Evolutionary conservation across 805 yeast genomes (phyloP), one percentile per base, ranked within the genome.

Genomic region (Limtongia smithiae): DNA sequence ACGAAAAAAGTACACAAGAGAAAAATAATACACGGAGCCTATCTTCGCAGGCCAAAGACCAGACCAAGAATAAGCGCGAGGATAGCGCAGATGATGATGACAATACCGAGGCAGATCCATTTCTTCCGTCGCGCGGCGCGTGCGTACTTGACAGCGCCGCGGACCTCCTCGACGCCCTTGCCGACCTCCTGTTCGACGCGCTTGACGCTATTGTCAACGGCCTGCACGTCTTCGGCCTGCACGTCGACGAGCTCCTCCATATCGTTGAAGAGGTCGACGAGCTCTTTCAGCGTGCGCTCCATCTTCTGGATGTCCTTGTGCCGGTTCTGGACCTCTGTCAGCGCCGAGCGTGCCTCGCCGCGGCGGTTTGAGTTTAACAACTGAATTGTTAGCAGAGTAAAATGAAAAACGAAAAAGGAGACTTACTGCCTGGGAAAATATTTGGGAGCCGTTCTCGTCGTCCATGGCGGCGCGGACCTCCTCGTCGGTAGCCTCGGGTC

Each of bases 241-340:
- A 90, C 96, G 60, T 91, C 88, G 41, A 91, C 97, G 71, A 93
- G 75, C 65, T 86, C 86, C 71, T 93, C 97, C 93, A 93, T 87
- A 67, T 93, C 97, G 64, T 84, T 85, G 75, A 93, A 89, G 67
- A 93, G 79, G 73, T 87, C 95, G 36, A 94, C 86, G 70, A 93
- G 79, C 71, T 93, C 98, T 32, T 91, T 88, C 85, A 93, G 89
- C 51, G 96, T 84, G 71, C 87, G 82, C 71, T 91, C 97, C 70
- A 93, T 83, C 74, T 88, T 86, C 72, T 87, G 85, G 64, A 93
- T 80, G 72, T 93, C 97, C 67, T 85, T 83, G 73, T 93, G 97
- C 72, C 98, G 83, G 44, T 85, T 82, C 72, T 91, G 96, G 49
- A 93, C 97, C 72, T 93, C 97, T 63, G 88, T 86, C 61, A 93